phyloP scores from a whole-genome alignment of 2,329 filamentous ascomycete genomes.

The Diplodia sapinea region DNA sequence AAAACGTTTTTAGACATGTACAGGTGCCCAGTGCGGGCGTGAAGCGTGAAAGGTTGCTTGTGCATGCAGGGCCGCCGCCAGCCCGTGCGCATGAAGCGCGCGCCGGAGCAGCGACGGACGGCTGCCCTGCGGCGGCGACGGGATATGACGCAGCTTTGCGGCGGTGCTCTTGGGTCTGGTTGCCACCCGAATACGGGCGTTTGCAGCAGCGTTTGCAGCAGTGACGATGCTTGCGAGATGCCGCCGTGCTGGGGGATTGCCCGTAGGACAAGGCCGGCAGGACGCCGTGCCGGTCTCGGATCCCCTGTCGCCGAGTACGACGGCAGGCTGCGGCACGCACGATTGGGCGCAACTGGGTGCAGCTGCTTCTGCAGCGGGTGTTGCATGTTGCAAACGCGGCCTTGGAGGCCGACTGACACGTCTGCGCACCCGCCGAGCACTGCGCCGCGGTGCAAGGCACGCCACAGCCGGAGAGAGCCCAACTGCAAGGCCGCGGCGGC shows the following conservation, averaged over 20 bases:
- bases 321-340: constrained; percentile 10
- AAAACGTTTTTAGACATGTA: constrained; percentile 23
- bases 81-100: background rate
- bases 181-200: constrained; percentile 16
- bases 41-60: background rate
- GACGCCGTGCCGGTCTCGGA: constrained; percentile 18
- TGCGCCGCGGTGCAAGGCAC: constrained; percentile 28
- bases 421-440: constrained; percentile 20
- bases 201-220: background rate
- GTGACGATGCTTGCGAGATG: background rate
- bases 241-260: background rate
- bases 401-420: constrained; percentile 23
- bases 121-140: constrained; percentile 4
- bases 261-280: constrained; percentile 16
- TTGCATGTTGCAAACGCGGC: constrained; percentile 24
- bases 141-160: constrained; percentile 17
- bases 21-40: background rate
- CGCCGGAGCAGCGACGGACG: background rate
- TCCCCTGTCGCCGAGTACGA: constrained; percentile 22
- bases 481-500: constrained; percentile 12
- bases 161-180: constrained; percentile 4
- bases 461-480: constrained; percentile 25
- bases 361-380: constrained; percentile 8
- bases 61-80: background rate
- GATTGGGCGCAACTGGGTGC: constrained; percentile 24